Evolutionary conservation across 2,329 filamentous ascomycete genomes (phyloP), one percentile per base, ranked within the genome.

Genomic region (Emericellopsis cladophorae): DNA sequence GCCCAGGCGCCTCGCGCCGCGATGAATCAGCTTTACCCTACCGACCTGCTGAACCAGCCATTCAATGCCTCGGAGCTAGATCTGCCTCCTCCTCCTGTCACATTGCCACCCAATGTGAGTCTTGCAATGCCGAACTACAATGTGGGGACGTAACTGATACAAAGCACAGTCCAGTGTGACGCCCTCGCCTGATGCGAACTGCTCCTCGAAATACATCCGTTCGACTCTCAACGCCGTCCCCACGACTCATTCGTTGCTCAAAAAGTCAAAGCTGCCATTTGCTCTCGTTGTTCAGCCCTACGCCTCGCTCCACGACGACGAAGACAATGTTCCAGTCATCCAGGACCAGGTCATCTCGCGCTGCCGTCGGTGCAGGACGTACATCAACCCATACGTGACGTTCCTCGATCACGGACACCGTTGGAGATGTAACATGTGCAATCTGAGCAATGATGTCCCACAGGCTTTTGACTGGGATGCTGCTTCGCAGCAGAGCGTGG

Each of bases 351-450:
- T 96, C 48, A 98, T 98, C 58, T 93, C 90, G 43, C 81, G 92
- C 55, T 98, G 92, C 70, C 79, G 92, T 61, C 81, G 92, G 64
- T 98, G 92, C 65, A 76, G 92, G 51, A 92, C 90, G 42, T 96
- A 96, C 61, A 96, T 96, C 70, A 96, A 96, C 60, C 89, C 92
- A 11, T 98, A 90, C 52, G 92, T 94, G 44, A 87, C 86, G 37
- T 98, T 98, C 66, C 68, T 98, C 45, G 92, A 98, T 54, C 87
- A 96, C 56, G 92, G 92, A 37, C 92, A 98, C 65, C 78, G 92
- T 56, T 98, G 92, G 92, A 82, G 90, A 55, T 98, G 92, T 68
- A 98, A 98, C 66, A 95, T 98, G 89, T 98, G 92, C 64, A 96
- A 95, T 62, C 71, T 98, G 48, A 95, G 89, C 51, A 98, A 98